Evolutionary conservation across 2,329 filamentous ascomycete genomes (phyloP).

Genomic region (Sporothrix humicola): DNA sequence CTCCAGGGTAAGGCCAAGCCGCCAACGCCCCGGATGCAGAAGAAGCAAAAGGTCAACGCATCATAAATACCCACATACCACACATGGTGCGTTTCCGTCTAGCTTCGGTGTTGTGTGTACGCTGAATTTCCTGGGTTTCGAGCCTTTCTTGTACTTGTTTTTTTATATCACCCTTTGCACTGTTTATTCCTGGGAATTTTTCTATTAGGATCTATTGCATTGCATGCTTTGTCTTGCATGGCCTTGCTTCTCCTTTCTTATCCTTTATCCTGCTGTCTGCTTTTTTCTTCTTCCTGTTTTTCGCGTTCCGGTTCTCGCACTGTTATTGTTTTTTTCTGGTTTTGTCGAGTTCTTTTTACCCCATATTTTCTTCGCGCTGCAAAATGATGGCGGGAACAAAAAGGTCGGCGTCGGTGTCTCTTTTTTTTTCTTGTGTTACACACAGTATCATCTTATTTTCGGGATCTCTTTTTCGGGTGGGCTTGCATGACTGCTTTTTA

Average conservation of each 20-base stretch:
- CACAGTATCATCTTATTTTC: constrained; percentile 2
- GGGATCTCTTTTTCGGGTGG: constrained; percentile 17
- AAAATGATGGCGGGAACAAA: constrained; percentile 28
- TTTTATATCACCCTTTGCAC: not conserved
- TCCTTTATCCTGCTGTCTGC: not conserved
- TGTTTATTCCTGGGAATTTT: no score
- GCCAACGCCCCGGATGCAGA: constrained; percentile 62
- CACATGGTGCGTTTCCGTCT: not conserved
- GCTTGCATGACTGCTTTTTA: constrained; percentile 25
- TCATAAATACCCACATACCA: not conserved
- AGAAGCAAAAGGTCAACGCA: constrained; percentile 57
- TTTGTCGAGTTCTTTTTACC: not conserved
- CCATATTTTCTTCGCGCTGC: constrained; percentile 23
- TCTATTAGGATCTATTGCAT: constrained; percentile 11
- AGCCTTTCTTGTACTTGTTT: not conserved
- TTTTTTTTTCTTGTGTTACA: constrained; percentile 9
- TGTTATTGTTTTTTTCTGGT: not conserved
- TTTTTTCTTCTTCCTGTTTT: not conserved
- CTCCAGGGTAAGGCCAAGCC: constrained; percentile 58
- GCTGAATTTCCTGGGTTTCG: no score
- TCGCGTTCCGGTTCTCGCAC: not conserved
- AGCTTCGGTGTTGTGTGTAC: not conserved
- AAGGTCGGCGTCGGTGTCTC: constrained; percentile 31
- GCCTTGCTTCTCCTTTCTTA: constrained; percentile 4
- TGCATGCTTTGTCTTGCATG: not conserved